These are phyloP conservation scores for Smithsoniella earleae DNA, from an alignment of 163 green algal genomes.

Conservation along the genomic window DNA sequence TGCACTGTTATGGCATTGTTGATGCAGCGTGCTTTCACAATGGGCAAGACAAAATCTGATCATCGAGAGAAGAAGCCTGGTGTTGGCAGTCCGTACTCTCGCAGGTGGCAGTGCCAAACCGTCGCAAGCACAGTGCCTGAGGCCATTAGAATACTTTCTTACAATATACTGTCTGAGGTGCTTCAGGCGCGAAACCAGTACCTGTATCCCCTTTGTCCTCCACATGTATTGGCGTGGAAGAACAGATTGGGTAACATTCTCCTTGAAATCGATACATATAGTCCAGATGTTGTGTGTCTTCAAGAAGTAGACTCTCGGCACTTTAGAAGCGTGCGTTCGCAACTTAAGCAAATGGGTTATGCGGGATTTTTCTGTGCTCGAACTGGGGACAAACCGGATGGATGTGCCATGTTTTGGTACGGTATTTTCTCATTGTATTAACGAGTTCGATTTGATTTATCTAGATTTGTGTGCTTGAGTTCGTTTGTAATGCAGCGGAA, in stretches of 20 bases:
- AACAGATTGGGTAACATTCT: neutral
- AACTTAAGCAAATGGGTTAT: neutral
- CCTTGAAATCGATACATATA: neutral
- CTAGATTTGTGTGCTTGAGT: neutral
- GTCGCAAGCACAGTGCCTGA: too few species aligned
- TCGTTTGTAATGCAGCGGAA: too few species aligned
- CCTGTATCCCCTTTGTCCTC: neutral
- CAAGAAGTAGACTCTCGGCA: neutral
- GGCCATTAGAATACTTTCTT: neutral
- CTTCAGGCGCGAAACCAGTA: neutral
- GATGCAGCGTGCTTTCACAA: too few species aligned
- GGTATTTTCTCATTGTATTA: neutral
- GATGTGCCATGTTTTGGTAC: constrained; percentile 12
- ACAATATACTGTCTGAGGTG: constrained; percentile 2
- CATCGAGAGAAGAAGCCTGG: too few species aligned
- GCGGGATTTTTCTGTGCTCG: constrained; percentile 15
- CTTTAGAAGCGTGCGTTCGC: too few species aligned
- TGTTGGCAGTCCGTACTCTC: too few species aligned
- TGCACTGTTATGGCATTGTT: too few species aligned
- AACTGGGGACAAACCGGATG: constrained; percentile 22
- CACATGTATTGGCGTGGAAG: neutral
- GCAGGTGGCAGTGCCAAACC: too few species aligned
- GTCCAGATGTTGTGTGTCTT: neutral
- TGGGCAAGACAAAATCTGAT: too few species aligned
- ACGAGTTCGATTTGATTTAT: neutral